Percentiles rank a stretch among this genome's conserved stretches.
Conservation (phyloP, 202 grass and related monocot species). For the Cymbopogon flexuosus region DNA sequence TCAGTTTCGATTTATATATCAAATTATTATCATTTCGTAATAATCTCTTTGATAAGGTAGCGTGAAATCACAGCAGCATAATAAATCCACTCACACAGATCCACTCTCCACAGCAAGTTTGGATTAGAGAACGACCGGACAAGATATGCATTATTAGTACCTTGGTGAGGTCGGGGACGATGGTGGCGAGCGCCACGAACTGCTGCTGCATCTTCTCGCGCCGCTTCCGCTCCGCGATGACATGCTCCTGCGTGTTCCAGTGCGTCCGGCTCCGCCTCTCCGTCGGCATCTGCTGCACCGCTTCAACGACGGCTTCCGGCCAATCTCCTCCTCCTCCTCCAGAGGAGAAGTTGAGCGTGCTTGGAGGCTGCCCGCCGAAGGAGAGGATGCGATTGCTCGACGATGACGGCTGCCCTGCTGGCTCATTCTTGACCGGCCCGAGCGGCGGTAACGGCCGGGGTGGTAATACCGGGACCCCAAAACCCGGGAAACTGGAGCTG, state of each 20-base stretch:
- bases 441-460: conserved; percentile 4
- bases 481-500: conserved; percentile 27
- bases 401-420: conserved; percentile 14
- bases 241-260: conserved; percentile 54
- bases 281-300: conserved; percentile 5
- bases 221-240: conserved; percentile 75
- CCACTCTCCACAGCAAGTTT: not conserved
- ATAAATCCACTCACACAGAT: not conserved
- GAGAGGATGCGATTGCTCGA: conserved; percentile 30
- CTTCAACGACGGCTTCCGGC: conserved; percentile 23
- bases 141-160: conserved; percentile 9
- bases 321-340: not conserved
- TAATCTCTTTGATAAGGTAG: not conserved
- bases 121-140: not conserved
- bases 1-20: not conserved
- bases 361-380: conserved; percentile 24
- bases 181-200: conserved; percentile 54
- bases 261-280: conserved; percentile 40
- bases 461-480: conserved; percentile 28
- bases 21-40: not conserved
- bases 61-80: not conserved
- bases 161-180: conserved; percentile 76
- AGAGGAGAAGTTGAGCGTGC: conserved; percentile 37
- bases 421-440: conserved; percentile 12
- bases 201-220: conserved; percentile 75